Evolutionary conservation across 768 basidiomycete genomes (phyloP).

Genomic region (Tricholoma sp.): DNA sequence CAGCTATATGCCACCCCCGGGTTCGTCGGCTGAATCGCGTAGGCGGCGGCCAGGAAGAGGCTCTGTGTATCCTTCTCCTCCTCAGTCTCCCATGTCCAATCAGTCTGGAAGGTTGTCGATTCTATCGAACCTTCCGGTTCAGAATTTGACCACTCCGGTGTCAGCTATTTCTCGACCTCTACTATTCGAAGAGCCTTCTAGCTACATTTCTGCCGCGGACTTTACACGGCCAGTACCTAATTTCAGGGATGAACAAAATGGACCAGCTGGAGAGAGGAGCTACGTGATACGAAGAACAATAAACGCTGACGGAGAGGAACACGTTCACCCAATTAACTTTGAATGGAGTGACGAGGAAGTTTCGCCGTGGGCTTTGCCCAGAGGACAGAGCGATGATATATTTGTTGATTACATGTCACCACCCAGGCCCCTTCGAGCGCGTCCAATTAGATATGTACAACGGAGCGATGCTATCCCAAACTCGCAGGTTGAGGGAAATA

Average conservation of each 20-base stretch:
- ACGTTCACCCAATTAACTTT: slow-evolving; percentile 33
- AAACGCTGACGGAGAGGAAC: slow-evolving; percentile 33
- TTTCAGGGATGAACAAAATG: slow-evolving; percentile 2
- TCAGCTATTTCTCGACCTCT: slow-evolving; percentile 29
- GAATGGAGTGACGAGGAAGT: slow-evolving; percentile 36
- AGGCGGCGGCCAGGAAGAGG: slow-evolving; percentile 15
- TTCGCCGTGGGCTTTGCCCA: slow-evolving; percentile 24
- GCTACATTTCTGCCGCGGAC: slow-evolving; percentile 21
- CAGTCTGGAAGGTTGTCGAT: slow-evolving; percentile 31
- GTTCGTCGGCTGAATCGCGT: slow-evolving; percentile 14
- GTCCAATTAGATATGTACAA: slow-evolving; percentile 1
- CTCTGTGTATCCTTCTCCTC: slow-evolving; percentile 9
- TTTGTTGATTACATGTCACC: not conserved
- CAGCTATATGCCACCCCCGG: not conserved
- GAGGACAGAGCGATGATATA: slow-evolving; percentile 4
- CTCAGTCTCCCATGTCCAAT: slow-evolving; percentile 19
- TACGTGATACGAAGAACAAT: slow-evolving; percentile 32
- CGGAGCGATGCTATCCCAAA: slow-evolving; percentile 8
- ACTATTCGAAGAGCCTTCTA: slow-evolving; percentile 37
- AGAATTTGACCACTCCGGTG: slow-evolving; percentile 32
- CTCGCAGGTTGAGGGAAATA: slow-evolving; percentile 1
- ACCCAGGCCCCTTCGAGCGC: not conserved
- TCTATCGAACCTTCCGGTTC: slow-evolving; percentile 36
- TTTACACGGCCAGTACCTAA: slow-evolving; percentile 3
- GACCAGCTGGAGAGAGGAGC: slow-evolving; percentile 18